Evolutionary conservation across 2,329 filamentous ascomycete genomes (phyloP).

Genomic region (Botryotinia globosa): DNA sequence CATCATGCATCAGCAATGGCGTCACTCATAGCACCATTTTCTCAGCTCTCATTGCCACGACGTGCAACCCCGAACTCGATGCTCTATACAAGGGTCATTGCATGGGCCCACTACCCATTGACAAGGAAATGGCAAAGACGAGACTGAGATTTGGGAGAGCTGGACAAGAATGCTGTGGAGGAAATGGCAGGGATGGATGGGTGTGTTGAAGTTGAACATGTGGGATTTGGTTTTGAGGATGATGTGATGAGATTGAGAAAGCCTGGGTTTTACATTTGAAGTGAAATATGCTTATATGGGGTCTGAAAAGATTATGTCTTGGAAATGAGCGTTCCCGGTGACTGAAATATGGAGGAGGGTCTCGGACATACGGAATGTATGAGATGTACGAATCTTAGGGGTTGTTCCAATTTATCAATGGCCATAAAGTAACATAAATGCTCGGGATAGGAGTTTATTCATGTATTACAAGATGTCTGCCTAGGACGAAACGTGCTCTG

Average conservation of each 20-base stretch:
- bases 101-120: not conserved
- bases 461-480: not conserved
- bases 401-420: not conserved
- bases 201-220: not conserved
- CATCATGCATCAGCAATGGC: conserved; percentile 20
- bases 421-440: too few species aligned
- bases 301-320: not conserved
- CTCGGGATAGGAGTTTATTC: not conserved
- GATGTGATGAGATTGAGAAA: not conserved
- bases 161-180: not conserved
- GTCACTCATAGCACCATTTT: conserved; percentile 21
- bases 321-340: not conserved
- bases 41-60: conserved; percentile 24
- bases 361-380: not conserved
- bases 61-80: conserved; percentile 17
- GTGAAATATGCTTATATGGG: too few species aligned
- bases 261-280: not conserved
- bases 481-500: not conserved
- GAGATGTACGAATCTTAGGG: not conserved
- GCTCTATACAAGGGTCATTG: conserved; percentile 8
- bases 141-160: not conserved
- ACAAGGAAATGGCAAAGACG: not conserved
- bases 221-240: not conserved
- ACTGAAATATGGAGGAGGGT: too few species aligned
- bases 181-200: not conserved